phyloP scores from a whole-genome alignment of 139 green algal species.

The Diplosphaera chodatii region DNA sequence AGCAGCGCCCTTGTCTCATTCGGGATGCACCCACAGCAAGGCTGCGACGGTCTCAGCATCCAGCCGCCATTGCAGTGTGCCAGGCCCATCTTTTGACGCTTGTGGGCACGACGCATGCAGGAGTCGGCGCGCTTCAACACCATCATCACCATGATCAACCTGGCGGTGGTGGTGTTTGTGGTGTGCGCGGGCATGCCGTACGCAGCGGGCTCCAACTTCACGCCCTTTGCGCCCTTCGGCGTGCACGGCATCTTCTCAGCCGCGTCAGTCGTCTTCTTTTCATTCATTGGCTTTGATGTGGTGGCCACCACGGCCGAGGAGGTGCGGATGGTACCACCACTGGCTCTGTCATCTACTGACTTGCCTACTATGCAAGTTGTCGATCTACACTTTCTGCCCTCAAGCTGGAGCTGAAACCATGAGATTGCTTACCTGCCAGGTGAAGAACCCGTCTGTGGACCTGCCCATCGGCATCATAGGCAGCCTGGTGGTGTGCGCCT shows the following conservation, averaged over 20 bases:
- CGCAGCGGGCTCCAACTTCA: slow-evolving; percentile 4
- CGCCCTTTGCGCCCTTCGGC: slow-evolving; percentile 12
- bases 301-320: slow-evolving; percentile 23
- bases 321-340: neutral
- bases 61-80: too few relatives aligned
- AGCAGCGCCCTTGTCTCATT: too few relatives aligned
- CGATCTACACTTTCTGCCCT: too few relatives aligned
- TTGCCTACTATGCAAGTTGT: too few relatives aligned
- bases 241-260: slow-evolving; percentile 8
- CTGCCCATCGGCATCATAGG: slow-evolving; percentile 61
- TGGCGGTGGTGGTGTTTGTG: slow-evolving; percentile 40
- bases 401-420: too few relatives aligned
- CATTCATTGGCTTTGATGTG: slow-evolving; percentile 59
- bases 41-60: too few relatives aligned
- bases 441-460: slow-evolving; percentile 38
- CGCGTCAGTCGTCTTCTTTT: slow-evolving; percentile 49
- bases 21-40: too few relatives aligned
- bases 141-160: slow-evolving; percentile 37
- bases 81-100: too few relatives aligned
- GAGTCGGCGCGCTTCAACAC: too few relatives aligned
- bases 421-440: too few relatives aligned
- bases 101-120: too few relatives aligned
- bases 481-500: slow-evolving; percentile 41
- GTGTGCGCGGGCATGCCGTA: slow-evolving; percentile 2
- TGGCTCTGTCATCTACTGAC: too few relatives aligned